Conservation (phyloP, 2,329 filamentous ascomycete genomes). For the Hypoxylon sp. region DNA sequence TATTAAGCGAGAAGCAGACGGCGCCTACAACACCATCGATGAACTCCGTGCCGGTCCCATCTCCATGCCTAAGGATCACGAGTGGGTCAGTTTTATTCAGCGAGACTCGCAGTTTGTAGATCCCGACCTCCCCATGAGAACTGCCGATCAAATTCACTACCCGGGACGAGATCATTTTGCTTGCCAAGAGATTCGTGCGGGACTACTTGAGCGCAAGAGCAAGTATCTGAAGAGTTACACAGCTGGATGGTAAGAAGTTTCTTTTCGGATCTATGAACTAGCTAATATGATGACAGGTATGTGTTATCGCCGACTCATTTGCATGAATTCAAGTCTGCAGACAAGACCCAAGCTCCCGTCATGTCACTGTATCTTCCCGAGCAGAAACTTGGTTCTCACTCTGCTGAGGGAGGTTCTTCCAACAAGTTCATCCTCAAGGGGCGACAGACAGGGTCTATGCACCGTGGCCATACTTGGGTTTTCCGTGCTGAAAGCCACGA, state of each 20-base stretch:
- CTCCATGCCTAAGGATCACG: slow-evolving; percentile 92
- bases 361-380: slow-evolving; percentile 97
- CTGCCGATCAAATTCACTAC: slow-evolving; percentile 87
- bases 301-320: slow-evolving; percentile 96
- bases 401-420: slow-evolving; percentile 83
- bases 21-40: slow-evolving; percentile 82
- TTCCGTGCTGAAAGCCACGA: slow-evolving; percentile 83
- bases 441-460: slow-evolving; percentile 91
- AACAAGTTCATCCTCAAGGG: slow-evolving; percentile 99
- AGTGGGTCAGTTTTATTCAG: slow-evolving; percentile 89
- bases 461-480: slow-evolving; percentile 83
- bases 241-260: slow-evolving; percentile 82
- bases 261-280: slow-evolving; percentile 4
- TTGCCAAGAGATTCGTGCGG: slow-evolving; percentile 86
- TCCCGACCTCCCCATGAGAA: slow-evolving; percentile 82
- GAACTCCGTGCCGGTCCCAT: slow-evolving; percentile 87
- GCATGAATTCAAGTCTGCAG: slow-evolving; percentile 99
- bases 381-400: slow-evolving; percentile 95
- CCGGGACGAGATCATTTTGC: slow-evolving; percentile 90
- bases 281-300: slow-evolving; percentile 73
- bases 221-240: slow-evolving; percentile 99
- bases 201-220: slow-evolving; percentile 96
- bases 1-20: slow-evolving; percentile 90
- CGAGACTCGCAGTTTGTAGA: slow-evolving; percentile 89
- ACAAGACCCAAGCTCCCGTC: slow-evolving; percentile 89